Base-by-base conservation (phyloP, 2,329 filamentous ascomycete genomes). In the Zalaria obscura region DNA sequence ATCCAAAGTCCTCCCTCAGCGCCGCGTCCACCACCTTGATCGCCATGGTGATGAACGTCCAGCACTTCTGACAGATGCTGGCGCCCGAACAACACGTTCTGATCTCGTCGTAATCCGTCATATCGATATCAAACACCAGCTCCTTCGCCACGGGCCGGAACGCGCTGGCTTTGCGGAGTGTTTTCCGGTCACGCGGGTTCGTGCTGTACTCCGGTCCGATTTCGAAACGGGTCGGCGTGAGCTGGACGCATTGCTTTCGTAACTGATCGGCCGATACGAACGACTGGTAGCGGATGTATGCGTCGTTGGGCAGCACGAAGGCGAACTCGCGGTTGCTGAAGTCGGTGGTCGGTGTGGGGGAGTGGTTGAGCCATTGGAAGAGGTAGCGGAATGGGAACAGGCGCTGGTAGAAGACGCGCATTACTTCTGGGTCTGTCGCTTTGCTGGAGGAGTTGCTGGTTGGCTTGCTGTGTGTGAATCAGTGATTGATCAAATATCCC, bases 351-450 rank as follows among this genome's bases (percentile, higher is more conserved):
- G 91, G 88, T 5, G 78, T 78, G 5, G 86, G 81, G 41, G 84
- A 85, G 63, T 96, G 91, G 58, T 96, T 98, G 38, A 98, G 76
- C 91, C 91, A 98, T 61, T 95, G 88, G 64, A 95, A 98, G 18
- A 96, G 77, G 47, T 85, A 82, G 45, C 88, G 78, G 71, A 93
- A 98, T 4, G 91, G 91, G 54, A 96, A 96, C 32, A 98, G 71
- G 38, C 91, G 84, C 57, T 93, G 84, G 60, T 98, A 98, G 66
- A 95, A 98, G 48, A 82, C 84, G 53, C 83, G 78, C 78, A 96
- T 87, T 7, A 93, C 75, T 55, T 88, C 84, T 2, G 84, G 78
- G 51, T 94, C 85, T 33, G 78, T 83, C 35, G 52, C 62, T 35
- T 62, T 61, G 5, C 64, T 59, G 27, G 60, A 55, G 11, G 61